Percentiles rank a stretch among this genome's conserved stretches.
Evolutionary conservation across 371 early-diverging fungal species (phyloP).

Genomic region (Rhizopus stolonifer): DNA sequence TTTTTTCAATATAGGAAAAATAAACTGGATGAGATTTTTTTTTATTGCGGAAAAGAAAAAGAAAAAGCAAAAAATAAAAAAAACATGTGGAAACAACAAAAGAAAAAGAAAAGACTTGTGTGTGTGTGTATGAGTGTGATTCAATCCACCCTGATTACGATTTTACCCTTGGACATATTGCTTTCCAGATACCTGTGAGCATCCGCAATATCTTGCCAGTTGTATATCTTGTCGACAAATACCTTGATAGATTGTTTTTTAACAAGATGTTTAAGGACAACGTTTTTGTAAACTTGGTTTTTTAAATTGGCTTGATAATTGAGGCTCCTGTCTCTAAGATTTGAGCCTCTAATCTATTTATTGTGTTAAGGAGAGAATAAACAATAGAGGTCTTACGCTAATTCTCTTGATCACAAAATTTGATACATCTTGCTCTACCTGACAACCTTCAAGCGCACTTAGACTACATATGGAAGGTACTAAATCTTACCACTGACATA

Average conservation of each 20-base stretch:
- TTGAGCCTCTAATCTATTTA: slow-evolving; percentile 65
- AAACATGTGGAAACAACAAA: not conserved
- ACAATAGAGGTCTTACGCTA: slow-evolving; percentile 32
- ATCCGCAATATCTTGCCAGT: slow-evolving; percentile 65
- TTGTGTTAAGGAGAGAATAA: not conserved
- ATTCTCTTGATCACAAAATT: slow-evolving; percentile 66
- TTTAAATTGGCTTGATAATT: slow-evolving; percentile 62
- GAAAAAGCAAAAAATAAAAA: not conserved
- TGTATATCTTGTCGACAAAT: slow-evolving; percentile 60
- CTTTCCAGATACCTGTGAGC: slow-evolving; percentile 70
- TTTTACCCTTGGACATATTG: slow-evolving; percentile 63
- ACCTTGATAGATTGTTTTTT: slow-evolving; percentile 37
- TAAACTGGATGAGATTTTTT: slow-evolving; percentile 45
- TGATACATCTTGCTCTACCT: slow-evolving; percentile 35
- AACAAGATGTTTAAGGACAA: slow-evolving; percentile 43
- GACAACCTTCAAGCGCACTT: not conserved
- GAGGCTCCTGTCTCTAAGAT: slow-evolving; percentile 64
- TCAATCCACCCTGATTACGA: slow-evolving; percentile 37
- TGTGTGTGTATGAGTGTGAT: not conserved
- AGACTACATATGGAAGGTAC: not conserved
- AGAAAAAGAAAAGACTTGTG: not conserved
- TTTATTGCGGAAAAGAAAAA: slow-evolving; percentile 12
- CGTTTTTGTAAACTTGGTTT: slow-evolving; percentile 47
- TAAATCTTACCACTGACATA: slow-evolving; percentile 54
- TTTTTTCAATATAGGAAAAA: slow-evolving; percentile 93